Evolutionary conservation across 1,139 yeast species (phyloP), one percentile per base, ranked within the genome.

Genomic region (Yamadazyma atlantica): DNA sequence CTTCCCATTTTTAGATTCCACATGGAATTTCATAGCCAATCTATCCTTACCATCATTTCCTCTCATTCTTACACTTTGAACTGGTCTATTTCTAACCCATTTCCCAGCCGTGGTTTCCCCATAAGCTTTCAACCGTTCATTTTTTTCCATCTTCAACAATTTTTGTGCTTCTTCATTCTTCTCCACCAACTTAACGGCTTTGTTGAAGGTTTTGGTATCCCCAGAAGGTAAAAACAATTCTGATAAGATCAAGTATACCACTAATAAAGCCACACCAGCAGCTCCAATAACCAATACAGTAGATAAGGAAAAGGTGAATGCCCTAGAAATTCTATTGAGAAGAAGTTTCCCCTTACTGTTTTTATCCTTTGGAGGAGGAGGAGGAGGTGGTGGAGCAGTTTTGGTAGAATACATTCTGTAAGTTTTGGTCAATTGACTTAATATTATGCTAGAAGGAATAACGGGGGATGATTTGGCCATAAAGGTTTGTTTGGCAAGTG

Each of bases 51-150:
- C 95, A 43, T 83, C 82, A 42, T 75, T 73, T 37, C 85, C 95
- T 43, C 60, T 64, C 59, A 60, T 54, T 46, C 80, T 71, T 42
- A 80, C 68, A 38, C 73, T 64, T 38, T 78, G 78, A 34, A 86
- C 80, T 1, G 96, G 96, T 62, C 96, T 79, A 55, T 85, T 86
- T 63, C 96, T 76, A 5, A 88, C 84, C 95, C 96, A 88, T 51
- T 78, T 78, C 35, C 79, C 80, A 12, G 71, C 58, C 6, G 57
- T 47, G 4, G 75, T 71, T 48, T 85, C 94, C 28, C 96, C 96
- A 54, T 85, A 85, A 0, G 96, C 96, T 56, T 84, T 84, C 40
- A 89, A 68, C 53, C 88, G 75, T 39, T 73, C 75, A 11, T 79
- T 80, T 15, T 67, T 61, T 10, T 70, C 58, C 41, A 82, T 70